Evolutionary conservation across 495 filamentous ascomycete species (phyloP), one percentile per base, ranked within the genome.

Genomic region (Oidiodendron maius): DNA sequence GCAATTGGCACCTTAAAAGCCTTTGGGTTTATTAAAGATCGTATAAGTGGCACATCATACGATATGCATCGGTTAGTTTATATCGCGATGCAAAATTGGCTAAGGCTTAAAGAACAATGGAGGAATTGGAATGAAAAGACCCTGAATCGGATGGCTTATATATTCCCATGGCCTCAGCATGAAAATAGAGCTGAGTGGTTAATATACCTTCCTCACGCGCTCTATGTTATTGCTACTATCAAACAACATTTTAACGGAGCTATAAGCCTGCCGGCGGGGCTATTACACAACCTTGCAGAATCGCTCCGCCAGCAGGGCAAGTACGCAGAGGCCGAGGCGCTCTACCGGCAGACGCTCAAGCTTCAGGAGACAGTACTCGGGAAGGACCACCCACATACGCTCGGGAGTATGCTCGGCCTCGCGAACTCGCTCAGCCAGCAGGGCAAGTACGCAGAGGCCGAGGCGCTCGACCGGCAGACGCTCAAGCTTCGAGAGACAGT

Each of bases 21-120:
- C 11, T 51, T 44, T 51, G 22, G 22, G n/a, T 51, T 51, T 23
- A 32, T 51, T 18, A 51, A 34, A 44, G 25, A 51, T 2, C 23
- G 24, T 17, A 20, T 32, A 30, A 44, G 24, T 23, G 28, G 23
- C 2, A 17, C 4, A 32, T 45, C 21, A 35, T 51, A 44, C 23
- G n/a, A 52, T 41, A 67, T 78, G 52, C 68, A 78, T 50, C 55
- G 59, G 25, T 61, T 78, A 10, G 68, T 78, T 4, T 70, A 73
- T 43, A 36, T 73, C 18, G 64, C 66, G 20, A 68, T 62, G 26
- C 57, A 59, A 20, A 59, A 64, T 15, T 72, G 67, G 69, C 23
- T 59, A 23, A 30, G 40, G 17, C 15, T 44, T 21, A 22, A 52
- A 11, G 26, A 49, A 3, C 3, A 46, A 28, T 40, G 45, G 16